These are phyloP conservation scores for Nepenthes mirabilis DNA, from an alignment of 148 eudicot genomes.

Conservation along the genomic window DNA sequence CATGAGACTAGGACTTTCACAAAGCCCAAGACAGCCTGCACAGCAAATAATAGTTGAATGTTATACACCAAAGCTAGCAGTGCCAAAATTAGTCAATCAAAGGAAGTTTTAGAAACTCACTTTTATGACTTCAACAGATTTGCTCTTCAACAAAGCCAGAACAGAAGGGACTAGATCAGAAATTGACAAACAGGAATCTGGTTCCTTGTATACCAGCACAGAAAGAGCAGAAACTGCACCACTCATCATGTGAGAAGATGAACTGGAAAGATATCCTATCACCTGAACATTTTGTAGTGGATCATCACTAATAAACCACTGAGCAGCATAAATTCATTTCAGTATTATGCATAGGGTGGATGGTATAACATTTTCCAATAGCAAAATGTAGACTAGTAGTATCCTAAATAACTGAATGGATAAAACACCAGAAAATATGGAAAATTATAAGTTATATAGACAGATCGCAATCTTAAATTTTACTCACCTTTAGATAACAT, in stretches of 20 bases:
- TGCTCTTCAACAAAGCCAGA: slow-evolving; percentile 53
- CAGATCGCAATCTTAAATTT: no score
- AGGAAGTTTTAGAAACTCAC: slow-evolving; percentile 27
- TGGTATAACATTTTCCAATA: no score
- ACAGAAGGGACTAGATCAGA: slow-evolving; percentile 76
- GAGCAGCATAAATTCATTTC: neutral
- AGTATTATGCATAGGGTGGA: neutral
- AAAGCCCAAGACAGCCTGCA: slow-evolving; percentile 85
- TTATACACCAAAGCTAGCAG: neutral
- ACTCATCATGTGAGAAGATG: slow-evolving; percentile 82
- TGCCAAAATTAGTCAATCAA: neutral
- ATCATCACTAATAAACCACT: neutral
- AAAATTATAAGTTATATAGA: no score
- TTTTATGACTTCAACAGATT: slow-evolving; percentile 81
- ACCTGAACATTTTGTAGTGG: slow-evolving; percentile 32
- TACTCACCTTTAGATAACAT: no score
- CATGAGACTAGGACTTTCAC: slow-evolving; percentile 74
- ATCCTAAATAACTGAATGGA: no score
- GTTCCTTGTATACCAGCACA: slow-evolving; percentile 56
- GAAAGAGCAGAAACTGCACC: slow-evolving; percentile 91
- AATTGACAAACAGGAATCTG: slow-evolving; percentile 38
- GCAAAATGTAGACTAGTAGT: no score
- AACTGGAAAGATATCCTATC: slow-evolving; percentile 73
- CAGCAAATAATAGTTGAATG: neutral
- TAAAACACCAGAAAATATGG: no score